Conservation (phyloP, 192 early-diverging fungal species). For the Coemansia reversa region DNA sequence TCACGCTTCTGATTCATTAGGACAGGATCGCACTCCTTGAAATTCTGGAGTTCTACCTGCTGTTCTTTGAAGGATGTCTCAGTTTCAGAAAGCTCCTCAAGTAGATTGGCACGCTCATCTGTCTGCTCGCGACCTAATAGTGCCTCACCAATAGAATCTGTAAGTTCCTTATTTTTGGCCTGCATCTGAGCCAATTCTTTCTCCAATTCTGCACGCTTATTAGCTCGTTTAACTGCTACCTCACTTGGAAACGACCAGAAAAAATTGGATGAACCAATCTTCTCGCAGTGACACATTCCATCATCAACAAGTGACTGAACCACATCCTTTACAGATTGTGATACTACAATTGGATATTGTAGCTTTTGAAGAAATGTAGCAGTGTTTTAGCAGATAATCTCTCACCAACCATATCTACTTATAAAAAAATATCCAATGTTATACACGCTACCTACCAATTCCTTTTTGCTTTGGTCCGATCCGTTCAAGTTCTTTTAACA, state of each 20-base stretch:
- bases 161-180: conserved; percentile 49
- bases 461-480: conserved; percentile 78
- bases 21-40: conserved; percentile 75
- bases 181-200: conserved; percentile 54
- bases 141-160: conserved; percentile 52
- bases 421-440: conserved; percentile 1
- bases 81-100: conserved; percentile 56
- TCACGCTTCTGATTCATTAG: conserved; percentile 66
- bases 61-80: conserved; percentile 47
- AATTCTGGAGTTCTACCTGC: conserved; percentile 62
- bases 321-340: conserved; percentile 79
- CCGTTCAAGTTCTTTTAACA: conserved; percentile 84
- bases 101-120: conserved; percentile 57
- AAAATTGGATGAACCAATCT: conserved; percentile 88
- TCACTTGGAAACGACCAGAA: conserved; percentile 89
- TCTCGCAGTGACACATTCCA: conserved; percentile 73
- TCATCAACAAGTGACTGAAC: conserved; percentile 82
- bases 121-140: conserved; percentile 64
- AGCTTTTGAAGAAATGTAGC: too few relatives aligned
- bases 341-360: conserved; percentile 40
- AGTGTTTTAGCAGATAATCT: too few relatives aligned
- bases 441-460: conserved; percentile 57
- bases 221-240: conserved; percentile 54
- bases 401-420: neutral
- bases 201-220: conserved; percentile 55